These are phyloP conservation scores for Stereocaulon alpinum DNA, from an alignment of 495 filamentous ascomycete species.

Conservation along the genomic window DNA sequence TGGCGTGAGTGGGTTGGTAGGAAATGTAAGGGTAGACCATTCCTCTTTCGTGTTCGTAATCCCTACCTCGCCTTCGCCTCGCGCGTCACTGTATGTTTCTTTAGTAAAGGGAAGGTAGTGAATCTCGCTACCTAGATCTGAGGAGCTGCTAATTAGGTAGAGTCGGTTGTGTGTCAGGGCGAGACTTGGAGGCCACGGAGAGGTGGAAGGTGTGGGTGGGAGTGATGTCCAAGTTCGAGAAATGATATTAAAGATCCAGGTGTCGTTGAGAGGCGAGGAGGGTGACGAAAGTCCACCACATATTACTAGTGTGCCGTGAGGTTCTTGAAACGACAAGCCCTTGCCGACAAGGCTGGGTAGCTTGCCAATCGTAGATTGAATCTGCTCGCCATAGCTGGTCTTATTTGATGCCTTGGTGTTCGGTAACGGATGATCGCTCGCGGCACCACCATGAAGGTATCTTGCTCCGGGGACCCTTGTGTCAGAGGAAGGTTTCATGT, in stretches of 20 bases:
- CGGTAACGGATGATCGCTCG: slow-evolving; percentile 16
- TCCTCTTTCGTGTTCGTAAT: slow-evolving; percentile 21
- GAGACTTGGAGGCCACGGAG: slow-evolving; percentile 22
- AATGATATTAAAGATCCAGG: slow-evolving; percentile 38
- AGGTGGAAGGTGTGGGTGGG: slow-evolving; percentile 27
- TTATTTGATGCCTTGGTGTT: slow-evolving; percentile 9
- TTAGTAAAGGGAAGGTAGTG: slow-evolving; percentile 32
- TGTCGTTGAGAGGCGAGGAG: slow-evolving; percentile 25
- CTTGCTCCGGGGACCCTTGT: slow-evolving; percentile 8
- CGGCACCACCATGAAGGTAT: slow-evolving; percentile 15
- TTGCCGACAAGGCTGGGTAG: slow-evolving; percentile 22
- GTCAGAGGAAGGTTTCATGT: slow-evolving; percentile 12
- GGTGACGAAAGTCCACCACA: slow-evolving; percentile 30
- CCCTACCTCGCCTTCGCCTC: background rate
- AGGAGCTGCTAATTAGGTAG: slow-evolving; percentile 33
- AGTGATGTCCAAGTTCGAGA: slow-evolving; percentile 35
- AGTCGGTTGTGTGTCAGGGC: slow-evolving; percentile 34
- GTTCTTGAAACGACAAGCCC: slow-evolving; percentile 15
- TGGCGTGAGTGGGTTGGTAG: slow-evolving; percentile 23
- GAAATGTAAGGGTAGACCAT: slow-evolving; percentile 36
- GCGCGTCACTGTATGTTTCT: slow-evolving; percentile 16
- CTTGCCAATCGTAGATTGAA: slow-evolving; percentile 20
- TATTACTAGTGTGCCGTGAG: slow-evolving; percentile 33
- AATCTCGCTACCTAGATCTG: slow-evolving; percentile 31
- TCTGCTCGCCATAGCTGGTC: slow-evolving; percentile 15